Evolutionary conservation across 1,284 basidiomycete species (phyloP).

Genomic region (Pseudozyma pruni): DNA sequence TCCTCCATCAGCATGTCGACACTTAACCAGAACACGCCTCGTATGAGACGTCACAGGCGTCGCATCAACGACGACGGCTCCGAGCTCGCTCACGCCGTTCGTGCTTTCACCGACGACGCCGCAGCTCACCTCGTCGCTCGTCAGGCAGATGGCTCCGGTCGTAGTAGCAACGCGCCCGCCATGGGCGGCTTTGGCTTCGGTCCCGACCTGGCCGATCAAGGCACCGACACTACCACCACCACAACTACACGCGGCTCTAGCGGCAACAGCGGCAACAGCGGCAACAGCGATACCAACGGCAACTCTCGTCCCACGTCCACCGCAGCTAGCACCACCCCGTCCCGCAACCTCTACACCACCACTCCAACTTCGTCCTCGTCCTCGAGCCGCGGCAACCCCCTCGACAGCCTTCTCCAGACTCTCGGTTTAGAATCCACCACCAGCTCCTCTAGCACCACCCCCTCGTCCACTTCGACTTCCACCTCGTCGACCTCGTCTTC

Average conservation of each 20-base stretch:
- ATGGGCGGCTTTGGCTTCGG: conserved; percentile 14
- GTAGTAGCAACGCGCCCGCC: conserved; percentile 8
- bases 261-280: too few species aligned
- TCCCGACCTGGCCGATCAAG: too few species aligned
- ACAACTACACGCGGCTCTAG: too few species aligned
- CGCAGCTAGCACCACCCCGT: conserved; percentile 8
- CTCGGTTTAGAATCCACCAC: neutral
- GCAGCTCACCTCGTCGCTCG: conserved; percentile 12
- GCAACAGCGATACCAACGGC: conserved; percentile 12
- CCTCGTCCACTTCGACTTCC: conserved; percentile 17
- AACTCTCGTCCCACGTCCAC: conserved; percentile 14
- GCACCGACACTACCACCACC: conserved; percentile 1
- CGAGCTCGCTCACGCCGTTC: conserved; percentile 31
- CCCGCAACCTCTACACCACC: conserved; percentile 21
- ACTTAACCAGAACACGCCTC: conserved; percentile 28
- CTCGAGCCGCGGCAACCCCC: neutral
- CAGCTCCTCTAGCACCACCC: conserved; percentile 6
- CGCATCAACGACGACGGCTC: conserved; percentile 47
- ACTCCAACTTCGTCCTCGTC: conserved; percentile 15
- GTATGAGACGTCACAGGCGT: conserved; percentile 53
- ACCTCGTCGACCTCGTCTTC: conserved; percentile 25
- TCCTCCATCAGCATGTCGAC: conserved; percentile 17
- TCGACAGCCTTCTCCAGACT: conserved; percentile 1
- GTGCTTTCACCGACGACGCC: conserved; percentile 22
- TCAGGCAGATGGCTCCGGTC: conserved; percentile 31